Evolutionary conservation across 108 stramenopile genomes (phyloP).

Genomic region (Skeletonema tropicum): DNA sequence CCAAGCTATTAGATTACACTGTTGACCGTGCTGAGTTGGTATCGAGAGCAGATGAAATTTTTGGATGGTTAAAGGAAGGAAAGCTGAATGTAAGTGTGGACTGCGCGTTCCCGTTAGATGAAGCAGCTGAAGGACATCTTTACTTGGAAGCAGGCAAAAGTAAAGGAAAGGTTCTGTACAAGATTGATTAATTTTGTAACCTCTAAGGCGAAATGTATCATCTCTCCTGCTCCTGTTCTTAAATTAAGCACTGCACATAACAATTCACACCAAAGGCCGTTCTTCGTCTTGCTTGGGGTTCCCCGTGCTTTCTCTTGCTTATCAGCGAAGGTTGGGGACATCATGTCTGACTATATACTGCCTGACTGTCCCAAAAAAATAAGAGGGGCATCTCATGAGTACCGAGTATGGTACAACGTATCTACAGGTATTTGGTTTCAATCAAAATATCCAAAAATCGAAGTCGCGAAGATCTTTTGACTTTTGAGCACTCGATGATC

Average conservation of each 20-base stretch:
- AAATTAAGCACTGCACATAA: too few relatives aligned
- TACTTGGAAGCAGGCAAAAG: slow-evolving; percentile 61
- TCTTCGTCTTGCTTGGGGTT: too few relatives aligned
- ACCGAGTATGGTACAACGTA: too few relatives aligned
- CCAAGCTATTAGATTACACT: slow-evolving; percentile 67
- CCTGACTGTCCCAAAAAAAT: too few relatives aligned
- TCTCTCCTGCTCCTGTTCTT: too few relatives aligned
- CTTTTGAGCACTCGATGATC: too few relatives aligned
- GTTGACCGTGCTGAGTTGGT: slow-evolving; percentile 59
- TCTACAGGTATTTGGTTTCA: background rate
- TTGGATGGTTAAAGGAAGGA: slow-evolving; percentile 61
- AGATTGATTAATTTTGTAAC: slow-evolving; percentile 29
- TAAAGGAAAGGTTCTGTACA: slow-evolving; percentile 62
- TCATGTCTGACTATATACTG: too few relatives aligned
- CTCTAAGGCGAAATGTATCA: background rate
- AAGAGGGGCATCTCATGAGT: too few relatives aligned
- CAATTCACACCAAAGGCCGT: too few relatives aligned
- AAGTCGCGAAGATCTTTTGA: slow-evolving; percentile 1
- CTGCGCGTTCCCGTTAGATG: slow-evolving; percentile 50
- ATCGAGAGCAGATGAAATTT: slow-evolving; percentile 52
- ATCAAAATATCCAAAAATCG: too few relatives aligned
- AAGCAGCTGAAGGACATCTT: slow-evolving; percentile 58
- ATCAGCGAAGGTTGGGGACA: too few relatives aligned
- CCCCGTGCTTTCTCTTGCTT: too few relatives aligned
- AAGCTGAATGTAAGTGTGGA: slow-evolving; percentile 60